Evolutionary conservation across 495 filamentous ascomycete species (phyloP).

Genomic region (Penicillium macrosclerotiorum): DNA sequence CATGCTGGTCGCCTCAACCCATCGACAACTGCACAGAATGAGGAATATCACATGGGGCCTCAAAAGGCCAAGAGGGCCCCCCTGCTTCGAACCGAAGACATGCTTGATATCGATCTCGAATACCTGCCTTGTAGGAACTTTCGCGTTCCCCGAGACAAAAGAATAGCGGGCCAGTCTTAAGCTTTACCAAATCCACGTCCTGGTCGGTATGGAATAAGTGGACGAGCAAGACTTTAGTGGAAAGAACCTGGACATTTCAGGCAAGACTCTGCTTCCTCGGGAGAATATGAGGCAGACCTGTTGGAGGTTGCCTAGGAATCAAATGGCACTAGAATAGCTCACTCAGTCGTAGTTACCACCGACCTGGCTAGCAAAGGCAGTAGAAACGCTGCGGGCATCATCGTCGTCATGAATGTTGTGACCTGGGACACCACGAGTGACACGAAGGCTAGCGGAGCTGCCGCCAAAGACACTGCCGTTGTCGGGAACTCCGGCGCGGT

Average conservation of each 20-base stretch:
- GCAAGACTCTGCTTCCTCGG: conserved; percentile 21
- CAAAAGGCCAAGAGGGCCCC: background rate
- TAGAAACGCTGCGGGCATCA: conserved; percentile 91
- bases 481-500: conserved; percentile 47
- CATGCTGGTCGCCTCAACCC: conserved; percentile 7
- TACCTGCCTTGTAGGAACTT: too few relatives aligned
- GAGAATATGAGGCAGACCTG: conserved; percentile 16
- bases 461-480: conserved; percentile 72
- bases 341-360: conserved; percentile 89
- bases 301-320: conserved; percentile 16
- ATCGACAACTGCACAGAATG: conserved; percentile 5
- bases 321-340: conserved; percentile 4
- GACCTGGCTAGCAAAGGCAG: conserved; percentile 92
- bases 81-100: background rate
- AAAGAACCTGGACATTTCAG: conserved; percentile 21
- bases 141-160: too few relatives aligned
- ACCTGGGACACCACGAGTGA: conserved; percentile 49
- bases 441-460: conserved; percentile 61
- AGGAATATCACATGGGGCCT: conserved; percentile 9
- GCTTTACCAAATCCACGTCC: conserved; percentile 15
- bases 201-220: conserved; percentile 19
- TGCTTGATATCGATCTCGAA: too few relatives aligned
- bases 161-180: conserved; percentile 11
- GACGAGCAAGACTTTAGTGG: conserved; percentile 25
- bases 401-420: conserved; percentile 64